Base-by-base conservation (phyloP, 768 basidiomycete species). In the Brasilioporus rufonigricans region DNA sequence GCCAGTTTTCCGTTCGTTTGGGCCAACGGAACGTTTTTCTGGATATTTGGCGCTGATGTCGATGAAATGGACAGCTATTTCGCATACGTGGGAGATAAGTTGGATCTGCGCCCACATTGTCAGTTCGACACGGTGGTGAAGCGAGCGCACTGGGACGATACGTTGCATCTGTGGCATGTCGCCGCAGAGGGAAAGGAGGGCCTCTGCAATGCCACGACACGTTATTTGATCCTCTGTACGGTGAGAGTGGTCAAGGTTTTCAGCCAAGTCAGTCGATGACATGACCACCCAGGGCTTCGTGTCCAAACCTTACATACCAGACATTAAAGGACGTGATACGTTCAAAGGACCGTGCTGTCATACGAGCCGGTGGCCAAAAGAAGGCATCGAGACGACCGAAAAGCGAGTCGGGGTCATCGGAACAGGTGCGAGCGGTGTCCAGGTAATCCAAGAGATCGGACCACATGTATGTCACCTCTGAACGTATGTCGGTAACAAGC, bases 371-470 rank as follows among this genome's bases (percentile, higher is more conserved):
- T 61, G 60, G 60, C 60, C 60, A 18, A 45, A 50, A 23, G 59
- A 44, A 45, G 59, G 49, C 1, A 57, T 57, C 5, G 52, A 61
- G 19, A 41, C n/a, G 13, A 3, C 23, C 5, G 55, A 52, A 24
- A 61, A 57, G 39, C 52, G 60, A 16, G 56, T 62, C 2, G 60
- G 45, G 0, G n/a, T 62, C 26, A 50, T 61, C 16, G 61, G 61
- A 6, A 62, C 61, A 0, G 60, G 61, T 0, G 55, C 60, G 2
- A 62, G 61, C 4, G 56, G 60, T 1, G 44, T 62, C 5, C 61
- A 61, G 12, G 23, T 58, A 0, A 55, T 58, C 19, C 52, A 61
- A 44, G 61, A 54, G 24, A 36, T 61, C 14, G 61, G 61, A 23
- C 47, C 46, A 29, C 46, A 58, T 19, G 61, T 62, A 21, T 23